Percentiles rank a stretch among this genome's conserved stretches.
Evolutionary conservation across 2,329 filamentous ascomycete genomes (phyloP).

Genomic region (Trichophyton mentagrophytes): DNA sequence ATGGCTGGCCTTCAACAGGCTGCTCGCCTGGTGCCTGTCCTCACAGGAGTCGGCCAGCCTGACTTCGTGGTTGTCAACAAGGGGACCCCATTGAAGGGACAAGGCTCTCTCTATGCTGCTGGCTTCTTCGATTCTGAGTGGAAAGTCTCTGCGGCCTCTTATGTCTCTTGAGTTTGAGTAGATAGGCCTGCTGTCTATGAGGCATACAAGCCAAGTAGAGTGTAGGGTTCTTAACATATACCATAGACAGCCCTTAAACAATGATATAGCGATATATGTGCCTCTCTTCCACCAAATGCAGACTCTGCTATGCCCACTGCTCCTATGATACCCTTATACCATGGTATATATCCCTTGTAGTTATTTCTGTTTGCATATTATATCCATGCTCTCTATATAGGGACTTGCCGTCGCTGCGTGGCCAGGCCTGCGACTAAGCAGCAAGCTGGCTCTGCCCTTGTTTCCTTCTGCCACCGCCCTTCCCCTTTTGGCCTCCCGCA

Average conservation of each 20-base stretch:
- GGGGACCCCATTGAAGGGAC: conserved; percentile 38
- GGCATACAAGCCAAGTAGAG: neutral
- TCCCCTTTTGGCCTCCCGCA: neutral
- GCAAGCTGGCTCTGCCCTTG: neutral
- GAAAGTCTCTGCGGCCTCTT: conserved; percentile 38
- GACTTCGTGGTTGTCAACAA: conserved; percentile 42
- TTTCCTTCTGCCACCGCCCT: conserved; percentile 6
- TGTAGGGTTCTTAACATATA: neutral
- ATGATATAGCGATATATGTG: neutral
- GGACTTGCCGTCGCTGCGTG: neutral
- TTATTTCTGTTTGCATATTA: neutral
- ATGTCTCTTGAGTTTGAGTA: conserved; percentile 21
- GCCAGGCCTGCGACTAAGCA: neutral
- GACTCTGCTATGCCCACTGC: neutral
- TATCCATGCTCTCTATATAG: neutral
- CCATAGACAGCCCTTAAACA: neutral
- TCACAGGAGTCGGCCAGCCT: conserved; percentile 46
- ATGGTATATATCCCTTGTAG: neutral
- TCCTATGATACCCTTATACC: neutral
- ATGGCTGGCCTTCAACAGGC: conserved; percentile 36
- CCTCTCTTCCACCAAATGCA: neutral
- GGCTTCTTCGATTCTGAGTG: conserved; percentile 46
- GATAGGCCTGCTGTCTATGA: neutral
- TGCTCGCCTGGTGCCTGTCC: conserved; percentile 41
- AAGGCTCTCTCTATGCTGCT: conserved; percentile 40